A percentile compares a stretch with the other conserved stretches of the same genome.
These are phyloP conservation scores for Neonectria coccinea DNA, from an alignment of 2,329 filamentous ascomycete genomes.

Conservation along the genomic window DNA sequence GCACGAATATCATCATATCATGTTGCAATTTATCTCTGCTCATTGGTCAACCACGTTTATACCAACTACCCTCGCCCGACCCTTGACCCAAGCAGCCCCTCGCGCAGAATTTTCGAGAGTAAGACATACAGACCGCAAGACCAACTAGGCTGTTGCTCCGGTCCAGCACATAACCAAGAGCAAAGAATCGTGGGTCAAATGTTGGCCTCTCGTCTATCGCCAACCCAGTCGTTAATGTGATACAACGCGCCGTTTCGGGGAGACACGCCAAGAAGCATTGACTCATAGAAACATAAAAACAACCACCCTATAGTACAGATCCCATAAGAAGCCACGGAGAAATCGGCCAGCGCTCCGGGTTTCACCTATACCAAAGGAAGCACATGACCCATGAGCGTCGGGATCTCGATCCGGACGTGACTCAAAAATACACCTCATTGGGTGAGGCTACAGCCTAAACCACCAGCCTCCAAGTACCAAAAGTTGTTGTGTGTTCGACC, in stretches of 20 bases:
- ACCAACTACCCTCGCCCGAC: background rate
- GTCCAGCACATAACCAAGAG: background rate
- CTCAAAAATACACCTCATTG: background rate
- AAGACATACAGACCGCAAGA: background rate
- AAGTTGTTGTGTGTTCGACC: background rate
- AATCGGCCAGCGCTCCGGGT: background rate
- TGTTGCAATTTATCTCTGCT: too few species aligned
- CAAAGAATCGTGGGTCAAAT: background rate
- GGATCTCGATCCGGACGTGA: background rate
- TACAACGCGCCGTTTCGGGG: background rate
- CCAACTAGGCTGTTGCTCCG: background rate
- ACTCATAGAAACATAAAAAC: background rate
- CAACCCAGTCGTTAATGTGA: background rate
- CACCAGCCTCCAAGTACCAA: background rate
- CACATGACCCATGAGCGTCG: background rate
- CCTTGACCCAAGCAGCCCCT: too few species aligned
- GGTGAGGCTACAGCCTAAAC: background rate
- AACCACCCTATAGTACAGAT: background rate
- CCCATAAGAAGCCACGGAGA: background rate
- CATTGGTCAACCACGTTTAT: background rate
- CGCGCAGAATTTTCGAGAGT: background rate
- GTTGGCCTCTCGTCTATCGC: background rate
- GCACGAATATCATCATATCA: background rate
- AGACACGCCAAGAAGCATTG: background rate
- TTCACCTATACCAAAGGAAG: background rate